Evolutionary conservation across 2,329 filamentous ascomycete genomes (phyloP), one percentile per base, ranked within the genome.

Genomic region (Cytospora paraplurivora): DNA sequence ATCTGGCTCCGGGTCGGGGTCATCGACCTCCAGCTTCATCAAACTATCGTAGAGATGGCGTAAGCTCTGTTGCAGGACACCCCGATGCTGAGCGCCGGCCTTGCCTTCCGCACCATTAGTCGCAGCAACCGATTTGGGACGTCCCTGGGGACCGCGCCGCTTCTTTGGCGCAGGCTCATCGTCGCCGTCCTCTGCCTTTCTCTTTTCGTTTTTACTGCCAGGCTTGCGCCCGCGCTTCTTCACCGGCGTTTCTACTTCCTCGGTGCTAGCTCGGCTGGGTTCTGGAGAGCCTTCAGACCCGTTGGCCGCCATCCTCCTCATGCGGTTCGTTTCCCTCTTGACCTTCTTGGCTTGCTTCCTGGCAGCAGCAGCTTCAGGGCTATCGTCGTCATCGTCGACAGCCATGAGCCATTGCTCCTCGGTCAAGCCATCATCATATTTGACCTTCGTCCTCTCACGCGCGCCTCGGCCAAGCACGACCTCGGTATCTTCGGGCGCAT

Each of bases 331-430:
- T 58, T 90, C 88, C 41, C 93, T 88, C 74, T 88, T 91, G 66
- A 92, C 91, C 68, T 93, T 92, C 59, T 91, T 87, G 5, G 92
- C 92, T 73, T 93, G 88, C 72, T 97, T 98, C 49, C 95, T 88
- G 41, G 91, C 91, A 44, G 96, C 93, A 2, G 95, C 95, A 60
- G 92, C 93, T 74, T 98, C 95, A 35, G 97, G 93, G 0, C 87
- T 89, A 73, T 99, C 95, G 1, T 99, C 95, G 57, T 97, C 93
- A 66, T 96, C 94, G 74, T 99, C 95, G 37, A 99, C 94, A 60
- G 95, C 95, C 81, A 97, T 94, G 58, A 98, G 85, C 95, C 95
- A 99, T 76, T 99, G 96, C 79, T 99, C 95, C 78, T 99, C 96
- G 0, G 95, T 98, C 35, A 99, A 86, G 59, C 96, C 95, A 72